These are phyloP conservation scores for Glonium stellatum DNA, from an alignment of 495 filamentous ascomycete species.

Conservation along the genomic window DNA sequence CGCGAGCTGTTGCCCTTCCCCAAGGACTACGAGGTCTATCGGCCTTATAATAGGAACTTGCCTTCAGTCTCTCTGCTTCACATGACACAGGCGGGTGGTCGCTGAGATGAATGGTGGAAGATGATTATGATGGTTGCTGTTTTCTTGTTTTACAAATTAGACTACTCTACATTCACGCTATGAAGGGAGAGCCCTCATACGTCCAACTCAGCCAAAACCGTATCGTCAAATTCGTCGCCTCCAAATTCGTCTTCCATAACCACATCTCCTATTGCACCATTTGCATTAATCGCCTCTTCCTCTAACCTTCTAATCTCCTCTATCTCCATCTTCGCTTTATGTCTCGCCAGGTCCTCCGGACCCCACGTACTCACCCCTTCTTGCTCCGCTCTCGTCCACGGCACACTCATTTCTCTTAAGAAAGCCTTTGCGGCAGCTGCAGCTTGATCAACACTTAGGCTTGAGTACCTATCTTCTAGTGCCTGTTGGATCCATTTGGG, in stretches of 20 bases:
- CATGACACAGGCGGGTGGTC: too few species aligned
- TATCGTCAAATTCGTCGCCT: slow-evolving; percentile 19
- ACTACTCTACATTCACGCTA: too few species aligned
- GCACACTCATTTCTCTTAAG: slow-evolving; percentile 81
- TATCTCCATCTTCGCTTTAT: slow-evolving; percentile 70
- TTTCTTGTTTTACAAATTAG: too few species aligned
- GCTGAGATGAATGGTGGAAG: too few species aligned
- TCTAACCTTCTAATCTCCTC: slow-evolving; percentile 46
- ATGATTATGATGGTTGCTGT: too few species aligned
- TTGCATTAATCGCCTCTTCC: slow-evolving; percentile 12
- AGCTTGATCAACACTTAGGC: slow-evolving; percentile 92
- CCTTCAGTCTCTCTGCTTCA: too few species aligned
- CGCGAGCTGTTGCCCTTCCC: too few species aligned
- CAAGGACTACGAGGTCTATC: too few species aligned
- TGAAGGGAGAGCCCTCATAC: background rate
- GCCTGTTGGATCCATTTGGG: slow-evolving; percentile 97
- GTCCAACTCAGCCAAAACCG: slow-evolving; percentile 21
- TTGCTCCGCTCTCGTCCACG: slow-evolving; percentile 73
- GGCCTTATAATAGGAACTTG: too few species aligned
- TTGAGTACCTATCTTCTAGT: slow-evolving; percentile 72
- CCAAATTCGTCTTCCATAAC: slow-evolving; percentile 26
- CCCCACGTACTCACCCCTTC: slow-evolving; percentile 93
- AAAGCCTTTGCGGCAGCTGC: slow-evolving; percentile 84
- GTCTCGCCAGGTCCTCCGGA: slow-evolving; percentile 62
- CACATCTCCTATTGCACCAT: background rate